A percentile compares a stretch with the other conserved stretches of the same genome.
Conservation (phyloP, 352 stramenopile genomes). For the Globisporangium acanthophoron region DNA sequence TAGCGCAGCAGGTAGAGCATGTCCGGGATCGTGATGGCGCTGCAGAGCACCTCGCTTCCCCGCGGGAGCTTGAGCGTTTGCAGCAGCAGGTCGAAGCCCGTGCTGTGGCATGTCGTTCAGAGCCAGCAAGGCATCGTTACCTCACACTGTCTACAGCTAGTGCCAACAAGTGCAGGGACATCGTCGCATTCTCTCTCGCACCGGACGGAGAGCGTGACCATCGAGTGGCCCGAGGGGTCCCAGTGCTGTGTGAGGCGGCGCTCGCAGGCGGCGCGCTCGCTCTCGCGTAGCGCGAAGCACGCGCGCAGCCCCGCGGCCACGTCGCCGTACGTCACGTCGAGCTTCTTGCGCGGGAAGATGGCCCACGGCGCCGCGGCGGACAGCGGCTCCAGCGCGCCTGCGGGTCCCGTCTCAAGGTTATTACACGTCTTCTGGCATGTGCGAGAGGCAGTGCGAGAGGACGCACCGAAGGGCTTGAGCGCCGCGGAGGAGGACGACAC, state of each 20-base stretch:
- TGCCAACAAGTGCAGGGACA: too few species aligned
- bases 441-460: not conserved
- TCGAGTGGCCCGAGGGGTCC: conserved; percentile 49
- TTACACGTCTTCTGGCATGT: too few species aligned
- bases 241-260: conserved; percentile 43
- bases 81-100: conserved; percentile 75
- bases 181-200: conserved; percentile 13
- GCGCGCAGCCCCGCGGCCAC: conserved; percentile 45
- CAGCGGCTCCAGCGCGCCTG: conserved; percentile 49
- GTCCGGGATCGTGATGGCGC: conserved; percentile 81
- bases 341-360: conserved; percentile 77
- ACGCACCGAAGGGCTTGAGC: conserved; percentile 40
- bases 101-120: conserved; percentile 25
- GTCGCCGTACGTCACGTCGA: conserved; percentile 76
- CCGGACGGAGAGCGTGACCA: conserved; percentile 73
- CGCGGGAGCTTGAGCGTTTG: conserved; percentile 64
- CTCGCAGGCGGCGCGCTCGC: conserved; percentile 47
- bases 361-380: conserved; percentile 61
- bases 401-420: not conserved
- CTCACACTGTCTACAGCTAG: not conserved
- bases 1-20: conserved; percentile 78
- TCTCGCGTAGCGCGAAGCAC: conserved; percentile 53
- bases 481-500: conserved; percentile 4
- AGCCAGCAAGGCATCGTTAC: not conserved
- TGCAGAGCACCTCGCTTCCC: conserved; percentile 72